phyloP scores from a whole-genome alignment of 371 early-diverging fungal species.

The Rhizopus microsporus region DNA sequence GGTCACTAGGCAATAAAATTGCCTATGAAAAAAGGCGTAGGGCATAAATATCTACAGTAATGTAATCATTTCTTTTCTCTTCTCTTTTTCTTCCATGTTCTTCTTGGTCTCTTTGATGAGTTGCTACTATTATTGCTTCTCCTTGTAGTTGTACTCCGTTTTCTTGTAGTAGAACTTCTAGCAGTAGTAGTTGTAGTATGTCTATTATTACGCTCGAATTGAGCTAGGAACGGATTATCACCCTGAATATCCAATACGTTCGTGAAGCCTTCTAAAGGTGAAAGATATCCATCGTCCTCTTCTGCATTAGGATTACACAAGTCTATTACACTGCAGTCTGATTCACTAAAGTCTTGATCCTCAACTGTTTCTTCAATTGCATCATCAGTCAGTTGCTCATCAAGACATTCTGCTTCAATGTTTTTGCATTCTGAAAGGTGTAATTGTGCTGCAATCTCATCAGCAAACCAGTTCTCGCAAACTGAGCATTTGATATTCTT shows the following conservation, averaged over 20 bases:
- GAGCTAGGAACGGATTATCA: conserved; percentile 7
- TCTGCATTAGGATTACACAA: conserved; percentile 11
- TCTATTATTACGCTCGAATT: conserved; percentile 5
- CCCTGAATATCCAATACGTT: conserved; percentile 7
- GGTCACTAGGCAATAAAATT: too few species aligned
- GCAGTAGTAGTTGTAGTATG: not conserved
- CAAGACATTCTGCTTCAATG: not conserved
- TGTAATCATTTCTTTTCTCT: too few species aligned
- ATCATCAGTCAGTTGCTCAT: not conserved
- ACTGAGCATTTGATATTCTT: conserved; percentile 1
- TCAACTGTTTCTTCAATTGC: not conserved
- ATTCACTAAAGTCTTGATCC: not conserved
- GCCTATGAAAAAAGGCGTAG: too few species aligned
- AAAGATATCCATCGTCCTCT: conserved; percentile 19
- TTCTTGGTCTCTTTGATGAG: too few species aligned
- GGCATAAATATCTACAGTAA: too few species aligned
- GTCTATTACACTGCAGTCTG: conserved; percentile 25
- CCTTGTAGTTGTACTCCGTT: too few species aligned
- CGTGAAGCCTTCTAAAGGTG: conserved; percentile 27
- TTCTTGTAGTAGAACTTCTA: not conserved
- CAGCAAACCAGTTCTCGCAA: not conserved
- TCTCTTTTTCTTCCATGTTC: too few species aligned
- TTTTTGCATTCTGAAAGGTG: not conserved
- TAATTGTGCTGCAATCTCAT: not conserved
- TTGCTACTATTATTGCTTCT: too few species aligned